These are phyloP conservation scores for Hippophae tibetana DNA, from an alignment of 306 rosid genomes.

Conservation along the genomic window DNA sequence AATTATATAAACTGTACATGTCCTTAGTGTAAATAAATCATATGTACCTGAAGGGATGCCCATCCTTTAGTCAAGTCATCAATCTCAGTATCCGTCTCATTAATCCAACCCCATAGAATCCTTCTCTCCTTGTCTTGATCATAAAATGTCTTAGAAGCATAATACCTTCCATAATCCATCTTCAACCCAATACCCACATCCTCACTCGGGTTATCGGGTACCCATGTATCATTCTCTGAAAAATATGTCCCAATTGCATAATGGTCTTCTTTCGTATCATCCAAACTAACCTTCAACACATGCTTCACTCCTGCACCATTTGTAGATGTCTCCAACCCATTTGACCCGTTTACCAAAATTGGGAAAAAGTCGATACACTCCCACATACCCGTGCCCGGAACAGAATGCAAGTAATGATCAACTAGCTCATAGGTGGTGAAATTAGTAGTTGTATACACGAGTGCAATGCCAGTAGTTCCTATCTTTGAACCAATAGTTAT, in stretches of 20 bases:
- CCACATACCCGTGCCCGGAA: conserved; percentile 92
- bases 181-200: conserved; percentile 80
- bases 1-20: no score
- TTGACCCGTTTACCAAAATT: conserved; percentile 35
- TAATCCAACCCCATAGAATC: conserved; percentile 68
- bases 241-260: conserved; percentile 65
- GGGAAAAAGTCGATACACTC: conserved; percentile 88
- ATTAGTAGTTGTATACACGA: conserved; percentile 46
- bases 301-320: conserved; percentile 48
- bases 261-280: conserved; percentile 46
- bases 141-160: conserved; percentile 77
- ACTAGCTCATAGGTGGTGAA: conserved; percentile 35
- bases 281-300: conserved; percentile 71
- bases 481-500: conserved; percentile 47
- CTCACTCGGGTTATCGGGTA: conserved; percentile 64
- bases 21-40: background rate
- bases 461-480: conserved; percentile 32
- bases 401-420: conserved; percentile 34
- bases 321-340: conserved; percentile 56
- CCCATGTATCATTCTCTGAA: conserved; percentile 58
- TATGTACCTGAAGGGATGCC: conserved; percentile 69
- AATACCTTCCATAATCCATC: conserved; percentile 70
- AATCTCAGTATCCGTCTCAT: conserved; percentile 52
- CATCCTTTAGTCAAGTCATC: conserved; percentile 68
- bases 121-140: conserved; percentile 57